Base-by-base conservation (phyloP, 495 filamentous ascomycete genomes). In the Annulohypoxylon nitens region DNA sequence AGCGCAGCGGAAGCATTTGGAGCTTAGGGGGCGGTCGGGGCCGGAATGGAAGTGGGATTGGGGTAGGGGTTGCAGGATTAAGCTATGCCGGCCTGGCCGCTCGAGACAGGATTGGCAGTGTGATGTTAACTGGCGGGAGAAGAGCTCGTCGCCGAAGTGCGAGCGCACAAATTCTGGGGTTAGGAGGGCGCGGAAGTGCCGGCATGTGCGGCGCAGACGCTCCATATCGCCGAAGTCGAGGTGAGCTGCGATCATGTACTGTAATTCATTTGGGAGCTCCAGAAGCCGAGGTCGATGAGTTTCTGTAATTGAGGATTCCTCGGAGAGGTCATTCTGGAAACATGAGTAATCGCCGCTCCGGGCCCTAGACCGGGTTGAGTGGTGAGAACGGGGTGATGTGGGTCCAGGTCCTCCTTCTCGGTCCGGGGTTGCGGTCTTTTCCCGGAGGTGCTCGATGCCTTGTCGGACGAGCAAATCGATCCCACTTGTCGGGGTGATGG, bases 291-390 rank as follows among this genome's bases (percentile, higher is more conserved):
- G 36, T 4, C 33, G 54, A 2, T 33, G 54, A n/a, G 14, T 16
- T 30, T 58, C 54, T 0, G 33, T 14, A 11, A 37, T 11, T 2
- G 54, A 58, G 3, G 54, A 58, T n/a, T 34, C 2, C 23, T 37
- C 54, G 4, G 30, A 34, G 12, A 20, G 0, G 4, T 16, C n/a
- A 3, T 5, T 12, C 20, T 58, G 54, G 54, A 58, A 58, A 7
- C 54, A 58, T 37, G 54, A 58, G 54, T 37, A 58, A n/a, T 58
- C 54, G 14, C 14, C 33, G 33, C 33, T 58, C 5, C 54, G 54
- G 54, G n/a, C 33, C 9, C 33, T 34, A 14, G 33, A 58, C n/a
- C 33, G 54, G 16, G 18, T 23, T 7, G 45, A 23, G n/a, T 20
- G 16, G 11, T 20, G 5, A 37, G 33, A 58, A 26, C 54, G 30